Evolutionary conservation across 495 filamentous ascomycete genomes (phyloP), one percentile per base, ranked within the genome.

Genomic region (Friedmanniomyces simplex): DNA sequence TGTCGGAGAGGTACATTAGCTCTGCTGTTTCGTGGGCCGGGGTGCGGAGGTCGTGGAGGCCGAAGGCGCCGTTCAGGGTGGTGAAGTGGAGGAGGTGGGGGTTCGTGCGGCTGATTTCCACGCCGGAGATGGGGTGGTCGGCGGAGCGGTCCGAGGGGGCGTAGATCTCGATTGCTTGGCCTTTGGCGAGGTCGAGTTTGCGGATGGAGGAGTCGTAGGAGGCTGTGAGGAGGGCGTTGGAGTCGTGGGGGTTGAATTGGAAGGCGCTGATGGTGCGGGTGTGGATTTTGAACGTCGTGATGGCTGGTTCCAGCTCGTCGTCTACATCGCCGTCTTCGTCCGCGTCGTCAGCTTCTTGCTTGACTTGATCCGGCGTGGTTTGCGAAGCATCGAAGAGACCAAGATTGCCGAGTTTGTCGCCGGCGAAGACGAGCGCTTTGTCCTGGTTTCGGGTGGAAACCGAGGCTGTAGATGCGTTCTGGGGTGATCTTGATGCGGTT

Each of bases 151-250:
- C 83, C 5, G 75, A 68, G 0, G 88, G 89, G 0, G 85, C 87
- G 68, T 87, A 95, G 13, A 89, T 75, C 64, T 96, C 86, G 0
- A 82, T 78, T 0, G 88, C 86, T 13, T 86, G 75, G 13, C 84
- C 86, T 64, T 87, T 87, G 45, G 82, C 79, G 0, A 98, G 74
- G 66, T 97, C 89, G 46, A 97, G 74, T 58, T 86, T 87, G 2
- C 94, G 85, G 63, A 98, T 87, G 0, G 87, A 89, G 43, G 88
- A 91, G 72, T 98, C 93, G 67, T 97, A 97, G n/a, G 90, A 96
- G 18, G 84, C 80, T 0, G 91, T 87, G 64, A 85, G 93, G 26
- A 97, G 74, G 22, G 72, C 70, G 58, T 82, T 83, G 0, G 78
- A 76, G 63, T 93, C 85, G 39, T 77, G 74, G 0, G 84, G 81